Base-by-base conservation (phyloP, 768 basidiomycete genomes). In the Trametes cingulata region DNA sequence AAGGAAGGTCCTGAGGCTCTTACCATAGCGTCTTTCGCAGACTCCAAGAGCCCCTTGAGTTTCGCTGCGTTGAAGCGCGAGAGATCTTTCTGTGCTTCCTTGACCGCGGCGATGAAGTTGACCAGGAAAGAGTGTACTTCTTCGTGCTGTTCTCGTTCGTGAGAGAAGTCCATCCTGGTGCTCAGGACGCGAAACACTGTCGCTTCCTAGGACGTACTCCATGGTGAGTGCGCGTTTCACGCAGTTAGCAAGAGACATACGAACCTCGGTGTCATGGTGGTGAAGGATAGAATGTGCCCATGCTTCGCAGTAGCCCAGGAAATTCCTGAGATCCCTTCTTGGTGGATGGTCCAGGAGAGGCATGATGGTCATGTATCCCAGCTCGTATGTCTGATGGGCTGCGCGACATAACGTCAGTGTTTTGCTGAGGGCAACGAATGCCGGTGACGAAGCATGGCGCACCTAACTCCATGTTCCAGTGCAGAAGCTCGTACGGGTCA, bases 271-370 rank as follows among this genome's bases (percentile, higher is more conserved):
- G 22, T 72, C 64, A 58, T 78, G 76, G 59, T 78, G 77, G 5
- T 67, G 64, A 19, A 68, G 71, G 24, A 79, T 72, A 13, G 71
- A 65, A 35, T 65, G 53, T 1, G 68, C 73, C 76, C 76, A 78
- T 4, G 75, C 74, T 52, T 73, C 67, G 56, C 74, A 74, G 48
- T 78, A 77, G 0, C 76, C 75, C 9, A 79, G 64, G 56, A 78
- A 78, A 64, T 78, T 78, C 33, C 61, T 49, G 20, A 78, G 67
- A 57, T 77, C 77, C 50, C 74, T 64, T 13, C 56, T 58, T 0
- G 77, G 77, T 1, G 74, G 75, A 17, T 73, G 60, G 22, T 72
- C 74, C 19, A 78, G 74, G 53, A 68, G 69, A 3, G 68, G 62
- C 22, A 76, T 27, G 49, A 79, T 77, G 42, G 42, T 73, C 37